Percentiles rank a stretch among this genome's conserved stretches.
phyloP scores from a whole-genome alignment of 495 filamentous ascomycete species.

The Paragyromitra xinjiangensis region DNA sequence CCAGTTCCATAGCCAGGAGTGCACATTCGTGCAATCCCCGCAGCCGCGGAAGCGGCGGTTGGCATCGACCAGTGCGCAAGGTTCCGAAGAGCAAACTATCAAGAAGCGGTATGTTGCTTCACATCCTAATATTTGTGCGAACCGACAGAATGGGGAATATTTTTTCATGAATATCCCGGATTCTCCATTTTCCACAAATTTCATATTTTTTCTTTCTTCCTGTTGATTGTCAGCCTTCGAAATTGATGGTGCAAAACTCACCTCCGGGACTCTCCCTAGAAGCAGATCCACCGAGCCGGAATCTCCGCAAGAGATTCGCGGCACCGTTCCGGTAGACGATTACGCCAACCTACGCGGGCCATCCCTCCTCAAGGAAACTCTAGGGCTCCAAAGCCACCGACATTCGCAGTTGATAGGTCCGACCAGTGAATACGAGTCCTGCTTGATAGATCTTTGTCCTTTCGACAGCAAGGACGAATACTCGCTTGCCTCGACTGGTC shows the following conservation, averaged over 20 bases:
- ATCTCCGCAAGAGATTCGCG: slow-evolving; percentile 56
- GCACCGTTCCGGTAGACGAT: slow-evolving; percentile 52
- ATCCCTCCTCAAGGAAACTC: slow-evolving; percentile 69
- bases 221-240: slow-evolving; percentile 3
- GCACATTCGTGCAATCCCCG: slow-evolving; percentile 72
- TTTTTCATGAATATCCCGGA: not conserved
- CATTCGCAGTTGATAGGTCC: slow-evolving; percentile 73
- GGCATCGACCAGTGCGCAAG: slow-evolving; percentile 63
- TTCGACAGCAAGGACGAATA: slow-evolving; percentile 79
- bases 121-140: slow-evolving; percentile 46
- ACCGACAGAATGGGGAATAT: not conserved
- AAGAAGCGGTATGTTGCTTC: slow-evolving; percentile 67
- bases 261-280: slow-evolving; percentile 60
- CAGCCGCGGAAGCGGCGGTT: slow-evolving; percentile 78
- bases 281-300: slow-evolving; percentile 64
- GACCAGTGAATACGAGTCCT: slow-evolving; percentile 77
- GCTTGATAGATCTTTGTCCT: slow-evolving; percentile 73
- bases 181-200: slow-evolving; percentile 19
- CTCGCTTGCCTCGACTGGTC: slow-evolving; percentile 65
- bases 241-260: slow-evolving; percentile 42
- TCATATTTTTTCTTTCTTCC: slow-evolving; percentile 29
- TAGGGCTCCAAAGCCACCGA: slow-evolving; percentile 70
- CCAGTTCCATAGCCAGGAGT: slow-evolving; percentile 69
- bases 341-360: slow-evolving; percentile 60
- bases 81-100: slow-evolving; percentile 66